phyloP scores from a whole-genome alignment of 1,139 yeast species.

The Pichia terricola region DNA sequence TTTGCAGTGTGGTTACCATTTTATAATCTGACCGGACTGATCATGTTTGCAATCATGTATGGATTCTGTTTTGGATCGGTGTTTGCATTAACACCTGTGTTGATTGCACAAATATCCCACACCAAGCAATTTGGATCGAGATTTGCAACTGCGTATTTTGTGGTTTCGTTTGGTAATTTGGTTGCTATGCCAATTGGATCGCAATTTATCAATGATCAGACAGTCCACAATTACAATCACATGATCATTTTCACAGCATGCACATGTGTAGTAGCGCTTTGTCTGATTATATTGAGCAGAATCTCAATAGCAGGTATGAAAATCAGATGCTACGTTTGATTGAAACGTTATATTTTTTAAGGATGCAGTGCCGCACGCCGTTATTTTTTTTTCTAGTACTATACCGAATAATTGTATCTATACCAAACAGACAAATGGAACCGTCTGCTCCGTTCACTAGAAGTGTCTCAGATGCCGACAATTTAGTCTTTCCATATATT shows the following conservation, averaged over 20 bases:
- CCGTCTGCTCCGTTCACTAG: too few relatives aligned
- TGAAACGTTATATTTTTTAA: too few relatives aligned
- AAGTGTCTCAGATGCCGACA: too few relatives aligned
- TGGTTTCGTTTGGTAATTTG: constrained; percentile 50
- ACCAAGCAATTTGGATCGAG: constrained; percentile 59
- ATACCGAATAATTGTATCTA: too few relatives aligned
- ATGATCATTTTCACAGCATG: constrained; percentile 30
- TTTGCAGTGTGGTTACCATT: constrained; percentile 42
- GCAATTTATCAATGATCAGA: constrained; percentile 33
- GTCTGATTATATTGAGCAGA: constrained; percentile 26
- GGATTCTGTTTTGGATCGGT: constrained; percentile 29
- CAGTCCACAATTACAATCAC: constrained; percentile 23
- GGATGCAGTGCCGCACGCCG: too few relatives aligned
- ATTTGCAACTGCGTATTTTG: constrained; percentile 59
- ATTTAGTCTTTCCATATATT: too few relatives aligned
- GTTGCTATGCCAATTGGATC: constrained; percentile 47
- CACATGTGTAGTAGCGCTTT: constrained; percentile 23
- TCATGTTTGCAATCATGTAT: constrained; percentile 30
- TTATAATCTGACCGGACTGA: constrained; percentile 25
- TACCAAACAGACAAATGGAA: too few relatives aligned
- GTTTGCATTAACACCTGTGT: constrained; percentile 25
- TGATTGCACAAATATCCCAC: constrained; percentile 53
- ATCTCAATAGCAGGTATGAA: constrained; percentile 28
- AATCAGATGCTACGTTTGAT: neutral
- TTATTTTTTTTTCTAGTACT: too few relatives aligned